Evolutionary conservation across 2,329 filamentous ascomycete genomes (phyloP), one percentile per base, ranked within the genome.

Genomic region (Neonectria faginata): DNA sequence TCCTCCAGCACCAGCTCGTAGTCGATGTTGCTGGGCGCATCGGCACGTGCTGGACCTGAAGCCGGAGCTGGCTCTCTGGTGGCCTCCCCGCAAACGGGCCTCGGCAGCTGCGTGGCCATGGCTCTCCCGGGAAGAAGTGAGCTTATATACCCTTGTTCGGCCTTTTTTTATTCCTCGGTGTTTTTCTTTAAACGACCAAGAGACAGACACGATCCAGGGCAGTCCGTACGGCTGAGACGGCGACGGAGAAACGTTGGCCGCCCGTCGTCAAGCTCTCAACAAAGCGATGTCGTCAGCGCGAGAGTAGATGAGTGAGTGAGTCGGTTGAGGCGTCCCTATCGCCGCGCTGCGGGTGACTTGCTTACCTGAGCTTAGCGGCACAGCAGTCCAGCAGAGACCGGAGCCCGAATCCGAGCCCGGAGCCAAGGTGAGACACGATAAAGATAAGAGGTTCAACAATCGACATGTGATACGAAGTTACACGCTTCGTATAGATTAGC

Each of bases 1-100:
- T 86, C 82, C 60, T 85, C 81, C 29, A 79, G 67, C 44, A 86
- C 78, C 63, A 85, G 72, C 64, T 82, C 72, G 48, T 71, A 74
- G 44, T 68, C 68, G 44, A 74, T 53, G 6, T n/a, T 29, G 11
- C 63, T 41, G 27, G 50, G 7, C 8, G 36, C 44, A 22, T 36
- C 20, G 20, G 55, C 44, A 42, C 39, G 22, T 20, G 54, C n/a
- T 41, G 60, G 16, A 48, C 55, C 42, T 41, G 61, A 11, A 29
- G 54, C 47, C 20, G 53, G 27, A 29, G 56, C 55, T 42, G 61
- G 22, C 50, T 59, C 57, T 55, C 50, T 58, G 31, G 33, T 48
- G 41, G 53, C 33, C 51, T 63, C 55, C 33, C 61, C 55, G 56
- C 61, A 59, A 39, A 63, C 58, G 5, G 61, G 61, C 44, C 39